Conservation (phyloP, 352 stramenopile genomes). For the Globisporangium cylindrosporum region DNA sequence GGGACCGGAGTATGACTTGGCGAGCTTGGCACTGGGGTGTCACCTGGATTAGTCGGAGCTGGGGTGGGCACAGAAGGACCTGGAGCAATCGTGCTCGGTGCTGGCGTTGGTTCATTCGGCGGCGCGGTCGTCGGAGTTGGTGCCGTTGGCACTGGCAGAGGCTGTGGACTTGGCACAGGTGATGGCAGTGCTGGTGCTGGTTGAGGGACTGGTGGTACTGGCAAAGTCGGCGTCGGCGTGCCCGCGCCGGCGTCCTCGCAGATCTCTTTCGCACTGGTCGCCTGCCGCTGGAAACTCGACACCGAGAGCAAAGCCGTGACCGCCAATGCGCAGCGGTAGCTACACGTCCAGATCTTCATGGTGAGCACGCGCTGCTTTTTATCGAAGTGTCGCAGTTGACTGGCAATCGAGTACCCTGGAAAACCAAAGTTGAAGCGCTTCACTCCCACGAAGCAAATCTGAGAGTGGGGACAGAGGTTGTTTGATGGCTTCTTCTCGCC, state of each 20-base stretch:
- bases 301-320: not conserved
- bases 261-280: not conserved
- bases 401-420: not conserved
- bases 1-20: not conserved
- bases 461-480: not conserved
- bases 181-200: too few species aligned
- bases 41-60: not conserved
- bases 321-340: not conserved
- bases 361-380: not conserved
- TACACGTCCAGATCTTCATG: conserved; percentile 4
- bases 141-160: not conserved
- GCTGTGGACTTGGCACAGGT: not conserved
- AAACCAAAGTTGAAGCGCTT: not conserved
- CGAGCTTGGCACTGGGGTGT: not conserved
- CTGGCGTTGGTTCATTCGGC: not conserved
- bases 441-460: not conserved
- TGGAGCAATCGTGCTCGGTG: not conserved
- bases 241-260: not conserved
- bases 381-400: not conserved
- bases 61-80: not conserved
- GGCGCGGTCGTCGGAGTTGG: not conserved
- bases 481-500: not conserved
- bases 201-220: too few species aligned
- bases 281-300: conserved; percentile 1
- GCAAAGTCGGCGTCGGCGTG: too few species aligned